These are phyloP conservation scores for Didymella segeticola DNA, from an alignment of 2,329 filamentous ascomycete species.

Conservation along the genomic window DNA sequence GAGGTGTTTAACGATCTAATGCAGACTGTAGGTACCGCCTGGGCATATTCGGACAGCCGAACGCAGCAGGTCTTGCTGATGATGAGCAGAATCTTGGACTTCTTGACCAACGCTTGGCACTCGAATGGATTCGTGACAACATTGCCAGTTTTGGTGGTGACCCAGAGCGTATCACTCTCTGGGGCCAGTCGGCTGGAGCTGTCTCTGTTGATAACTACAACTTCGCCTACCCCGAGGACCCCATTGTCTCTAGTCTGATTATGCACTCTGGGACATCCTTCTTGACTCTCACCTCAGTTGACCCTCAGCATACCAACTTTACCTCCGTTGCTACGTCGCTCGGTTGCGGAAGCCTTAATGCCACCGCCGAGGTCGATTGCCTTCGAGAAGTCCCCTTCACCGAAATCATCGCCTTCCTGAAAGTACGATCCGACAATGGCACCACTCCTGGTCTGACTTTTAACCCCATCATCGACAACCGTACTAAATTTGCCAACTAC, in stretches of 20 bases:
- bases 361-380: constrained; percentile 44
- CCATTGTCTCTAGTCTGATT: constrained; percentile 50
- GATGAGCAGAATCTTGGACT: constrained; percentile 49
- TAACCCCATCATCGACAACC: constrained; percentile 37
- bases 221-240: constrained; percentile 57
- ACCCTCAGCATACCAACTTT: constrained; percentile 46
- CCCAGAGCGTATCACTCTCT: constrained; percentile 47
- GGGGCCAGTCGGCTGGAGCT: constrained; percentile 50
- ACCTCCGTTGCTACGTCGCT: constrained; percentile 47
- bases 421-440: constrained; percentile 34
- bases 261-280: constrained; percentile 35
- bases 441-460: constrained; percentile 37
- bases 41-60: constrained; percentile 51
- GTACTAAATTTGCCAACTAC: constrained; percentile 46
- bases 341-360: constrained; percentile 37
- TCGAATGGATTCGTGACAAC: constrained; percentile 52
- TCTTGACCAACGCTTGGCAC: constrained; percentile 48
- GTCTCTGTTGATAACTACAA: constrained; percentile 56
- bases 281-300: constrained; percentile 19
- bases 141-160: constrained; percentile 49
- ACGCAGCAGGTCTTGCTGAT: constrained; percentile 38
- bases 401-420: constrained; percentile 44
- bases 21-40: constrained; percentile 37
- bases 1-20: background rate
- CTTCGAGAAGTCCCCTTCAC: constrained; percentile 41